A percentile compares a stretch with the other conserved stretches of the same genome.
Conservation (phyloP, 306 rosid species). For the Quercus parvula region DNA sequence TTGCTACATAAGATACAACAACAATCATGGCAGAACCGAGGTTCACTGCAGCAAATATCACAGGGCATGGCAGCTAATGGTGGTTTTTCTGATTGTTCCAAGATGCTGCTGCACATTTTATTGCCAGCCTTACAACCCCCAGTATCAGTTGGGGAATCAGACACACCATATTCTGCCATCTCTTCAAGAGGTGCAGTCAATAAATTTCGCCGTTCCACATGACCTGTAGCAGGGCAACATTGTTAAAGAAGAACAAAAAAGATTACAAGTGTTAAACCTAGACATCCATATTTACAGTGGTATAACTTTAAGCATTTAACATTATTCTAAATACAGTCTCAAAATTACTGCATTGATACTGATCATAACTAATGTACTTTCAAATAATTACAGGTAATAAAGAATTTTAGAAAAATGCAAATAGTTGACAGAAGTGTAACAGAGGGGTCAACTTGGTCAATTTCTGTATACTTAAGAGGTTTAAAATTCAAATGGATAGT, state of each 20-base stretch:
- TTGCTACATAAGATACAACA: constrained; percentile 76
- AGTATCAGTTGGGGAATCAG: constrained; percentile 26
- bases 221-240: constrained; percentile 32
- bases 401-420: too few species aligned
- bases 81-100: constrained; percentile 30
- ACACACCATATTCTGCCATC: constrained; percentile 20
- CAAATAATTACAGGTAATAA: not conserved
- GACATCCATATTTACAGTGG: not conserved
- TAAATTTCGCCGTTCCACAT: constrained; percentile 5
- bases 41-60: constrained; percentile 70
- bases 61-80: constrained; percentile 48
- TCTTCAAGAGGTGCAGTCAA: constrained; percentile 46
- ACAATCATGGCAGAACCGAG: constrained; percentile 78
- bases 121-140: constrained; percentile 64
- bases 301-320: not conserved
- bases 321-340: not conserved
- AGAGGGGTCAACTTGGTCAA: too few species aligned
- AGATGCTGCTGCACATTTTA: constrained; percentile 49
- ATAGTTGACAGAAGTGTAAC: too few species aligned
- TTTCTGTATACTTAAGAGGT: too few species aligned
- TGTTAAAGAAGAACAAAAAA: not conserved
- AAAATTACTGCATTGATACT: not conserved
- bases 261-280: not conserved
- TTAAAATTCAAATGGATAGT: too few species aligned
- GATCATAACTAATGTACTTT: not conserved